Percentiles rank a stretch among this genome's conserved stretches.
phyloP scores from a whole-genome alignment of 1,139 yeast species.

The Scheffersomyces illinoinensis region DNA sequence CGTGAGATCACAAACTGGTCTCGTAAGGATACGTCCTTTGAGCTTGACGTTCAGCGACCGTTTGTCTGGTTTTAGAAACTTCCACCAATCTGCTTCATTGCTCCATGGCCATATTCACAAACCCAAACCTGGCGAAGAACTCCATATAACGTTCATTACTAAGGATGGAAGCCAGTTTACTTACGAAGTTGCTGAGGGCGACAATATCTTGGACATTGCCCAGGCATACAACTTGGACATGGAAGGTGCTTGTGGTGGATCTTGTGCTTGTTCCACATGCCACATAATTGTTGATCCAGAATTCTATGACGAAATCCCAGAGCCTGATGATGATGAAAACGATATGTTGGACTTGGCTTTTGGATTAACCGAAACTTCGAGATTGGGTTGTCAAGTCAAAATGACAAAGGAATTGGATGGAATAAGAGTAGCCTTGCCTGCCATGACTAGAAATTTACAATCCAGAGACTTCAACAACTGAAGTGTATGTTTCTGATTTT shows the following conservation, averaged over 20 bases:
- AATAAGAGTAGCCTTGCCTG: constrained; percentile 91
- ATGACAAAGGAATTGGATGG: constrained; percentile 94
- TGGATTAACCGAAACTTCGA: constrained; percentile 93
- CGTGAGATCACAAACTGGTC: not conserved
- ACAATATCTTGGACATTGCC: constrained; percentile 87
- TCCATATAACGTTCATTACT: constrained; percentile 85
- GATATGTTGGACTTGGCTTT: constrained; percentile 98
- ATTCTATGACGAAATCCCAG: constrained; percentile 85
- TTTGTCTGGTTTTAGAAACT: constrained; percentile 1
- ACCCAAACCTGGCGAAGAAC: constrained; percentile 93
- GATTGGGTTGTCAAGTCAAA: constrained; percentile 90
- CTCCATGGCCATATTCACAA: constrained; percentile 83
- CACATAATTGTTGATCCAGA: constrained; percentile 96
- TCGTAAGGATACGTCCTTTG: not conserved
- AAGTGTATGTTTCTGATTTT: not conserved
- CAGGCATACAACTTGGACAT: constrained; percentile 91
- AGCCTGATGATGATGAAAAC: constrained; percentile 96
- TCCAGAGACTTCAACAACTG: constrained; percentile 57
- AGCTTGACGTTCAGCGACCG: not conserved
- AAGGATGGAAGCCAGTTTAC: constrained; percentile 86
- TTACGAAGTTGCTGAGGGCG: constrained; percentile 90
- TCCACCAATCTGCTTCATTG: constrained; percentile 23
- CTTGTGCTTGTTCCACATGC: constrained; percentile 98
- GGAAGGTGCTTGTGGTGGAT: constrained; percentile 99
- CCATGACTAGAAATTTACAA: constrained; percentile 93